Conservation (phyloP, 2,329 filamentous ascomycete genomes). For the Colletotrichum endophyticum region DNA sequence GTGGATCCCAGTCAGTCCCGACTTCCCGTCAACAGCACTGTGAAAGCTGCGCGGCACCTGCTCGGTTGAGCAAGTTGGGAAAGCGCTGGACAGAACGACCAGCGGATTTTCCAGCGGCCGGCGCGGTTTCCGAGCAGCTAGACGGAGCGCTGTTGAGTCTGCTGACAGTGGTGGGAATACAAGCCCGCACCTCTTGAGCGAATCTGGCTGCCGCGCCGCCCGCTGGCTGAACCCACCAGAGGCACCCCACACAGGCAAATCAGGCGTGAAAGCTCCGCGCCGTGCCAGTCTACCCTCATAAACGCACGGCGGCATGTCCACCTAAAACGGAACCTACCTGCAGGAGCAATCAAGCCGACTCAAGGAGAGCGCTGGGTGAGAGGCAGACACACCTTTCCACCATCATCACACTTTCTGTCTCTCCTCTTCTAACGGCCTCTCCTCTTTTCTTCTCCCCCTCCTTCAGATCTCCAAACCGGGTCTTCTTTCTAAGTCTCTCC, state of each 20-base stretch:
- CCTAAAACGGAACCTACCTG: background rate
- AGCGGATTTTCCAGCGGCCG: conserved; percentile 8
- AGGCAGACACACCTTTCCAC: background rate
- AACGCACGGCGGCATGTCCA: background rate
- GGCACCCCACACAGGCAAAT: background rate
- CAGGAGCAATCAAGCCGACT: conserved; percentile 5
- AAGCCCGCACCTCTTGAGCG: background rate
- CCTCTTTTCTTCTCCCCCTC: background rate
- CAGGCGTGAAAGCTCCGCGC: conserved; percentile 12
- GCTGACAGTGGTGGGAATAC: background rate
- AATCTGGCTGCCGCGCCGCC: background rate
- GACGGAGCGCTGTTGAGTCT: background rate
- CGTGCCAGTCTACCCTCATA: background rate
- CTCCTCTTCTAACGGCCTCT: background rate
- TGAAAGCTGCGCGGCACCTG: background rate
- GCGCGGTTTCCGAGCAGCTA: background rate
- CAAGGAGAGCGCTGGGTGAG: background rate
- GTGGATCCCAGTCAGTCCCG: background rate
- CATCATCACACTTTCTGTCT: background rate
- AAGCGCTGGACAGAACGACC: background rate
- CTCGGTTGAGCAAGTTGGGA: background rate
- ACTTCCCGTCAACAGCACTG: background rate
- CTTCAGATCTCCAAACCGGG: background rate
- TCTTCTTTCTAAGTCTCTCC: background rate
- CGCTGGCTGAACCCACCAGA: background rate